Evolutionary conservation across 1,284 basidiomycete genomes (phyloP), one percentile per base, ranked within the genome.

Genomic region (Puccinia novopanici): DNA sequence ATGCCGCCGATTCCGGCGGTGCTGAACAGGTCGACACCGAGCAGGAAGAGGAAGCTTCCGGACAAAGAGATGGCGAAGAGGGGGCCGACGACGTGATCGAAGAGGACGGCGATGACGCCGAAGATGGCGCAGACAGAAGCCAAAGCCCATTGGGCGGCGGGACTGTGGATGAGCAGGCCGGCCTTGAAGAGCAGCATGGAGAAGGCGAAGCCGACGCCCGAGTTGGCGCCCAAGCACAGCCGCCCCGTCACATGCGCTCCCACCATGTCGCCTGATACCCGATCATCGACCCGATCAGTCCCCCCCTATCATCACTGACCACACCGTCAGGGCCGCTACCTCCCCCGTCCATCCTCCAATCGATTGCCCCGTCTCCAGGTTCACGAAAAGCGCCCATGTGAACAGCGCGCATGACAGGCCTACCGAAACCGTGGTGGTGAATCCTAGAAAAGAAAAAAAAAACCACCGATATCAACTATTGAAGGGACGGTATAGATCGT

Each of bases 281-380:
- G n/a, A 73, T 40, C 5, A 73, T 52, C 10, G 71, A 24, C 8
- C 71, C 71, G 40, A 73, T 22, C 3, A 73, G 34, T 52, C 71
- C 52, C 19, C 52, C 71, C 71, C 71, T 55, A 73, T 57, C 71
- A 73, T 73, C 27, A 57, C 54, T 37, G 71, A 73, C 71, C 71
- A 73, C 0, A 73, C 71, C 12, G 52, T 73, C 37, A 73, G 10
- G 15, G 71, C 71, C 8, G 71, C 71, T 22, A 73, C 71, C 24
- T 73, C 71, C 13, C 71, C 71, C 24, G 50, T 57, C 71, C 71
- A 73, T 0, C 52, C 52, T n/a, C 71, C 71, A 57, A 73, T 73
- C n/a, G 71, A 73, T 57, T 54, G 50, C 0, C 71, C 71, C 27
- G n/a, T 19, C 57, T 73, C 71, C 10, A 73, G 30, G 34, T 73